Evolutionary conservation across 805 yeast genomes (phyloP).

Genomic region (Candida odintsovae): DNA sequence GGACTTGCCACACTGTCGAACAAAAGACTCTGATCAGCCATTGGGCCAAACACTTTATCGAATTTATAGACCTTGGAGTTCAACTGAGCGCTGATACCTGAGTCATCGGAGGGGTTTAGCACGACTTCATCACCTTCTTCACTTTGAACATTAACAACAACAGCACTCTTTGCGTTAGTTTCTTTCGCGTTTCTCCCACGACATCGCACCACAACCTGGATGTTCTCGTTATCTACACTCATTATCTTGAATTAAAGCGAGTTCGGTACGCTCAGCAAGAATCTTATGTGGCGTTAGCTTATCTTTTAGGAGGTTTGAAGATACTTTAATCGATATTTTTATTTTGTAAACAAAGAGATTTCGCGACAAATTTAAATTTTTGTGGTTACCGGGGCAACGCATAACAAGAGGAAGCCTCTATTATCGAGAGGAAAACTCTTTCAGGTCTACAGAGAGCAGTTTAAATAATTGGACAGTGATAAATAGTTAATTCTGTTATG

Average conservation of each 20-base stretch:
- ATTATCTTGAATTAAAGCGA: neutral
- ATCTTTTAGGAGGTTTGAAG: neutral
- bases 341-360: neutral
- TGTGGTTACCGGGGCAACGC: neutral
- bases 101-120: conserved; percentile 36
- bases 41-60: conserved; percentile 80
- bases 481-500: neutral
- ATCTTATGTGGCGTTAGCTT: neutral
- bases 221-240: conserved; percentile 37
- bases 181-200: conserved; percentile 58
- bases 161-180: conserved; percentile 50
- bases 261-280: neutral
- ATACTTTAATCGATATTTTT: neutral
- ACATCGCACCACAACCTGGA: conserved; percentile 60
- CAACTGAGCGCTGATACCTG: conserved; percentile 33
- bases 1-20: conserved; percentile 65
- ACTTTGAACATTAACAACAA: conserved; percentile 49
- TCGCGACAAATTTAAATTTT: neutral
- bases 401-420: neutral
- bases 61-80: conserved; percentile 58
- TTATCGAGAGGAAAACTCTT: neutral
- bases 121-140: conserved; percentile 42
- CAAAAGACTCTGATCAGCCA: conserved; percentile 63
- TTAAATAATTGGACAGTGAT: neutral
- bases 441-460: neutral